Conservation (phyloP, 257 asterid species). For the Fraxinus pennsylvanica region DNA sequence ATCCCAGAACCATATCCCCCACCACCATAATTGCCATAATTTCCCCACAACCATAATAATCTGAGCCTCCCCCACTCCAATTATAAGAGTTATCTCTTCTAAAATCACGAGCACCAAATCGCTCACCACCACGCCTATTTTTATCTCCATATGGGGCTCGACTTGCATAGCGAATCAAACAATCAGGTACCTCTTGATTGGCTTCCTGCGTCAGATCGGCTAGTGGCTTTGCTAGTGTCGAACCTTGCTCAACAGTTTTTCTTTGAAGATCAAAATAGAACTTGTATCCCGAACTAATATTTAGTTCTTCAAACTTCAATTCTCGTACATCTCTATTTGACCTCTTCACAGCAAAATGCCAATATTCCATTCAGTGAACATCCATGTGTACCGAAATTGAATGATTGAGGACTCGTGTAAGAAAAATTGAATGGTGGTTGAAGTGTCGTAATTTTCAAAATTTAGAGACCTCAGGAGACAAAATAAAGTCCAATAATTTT, state of each 20-base stretch:
- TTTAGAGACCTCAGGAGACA: too few relatives aligned
- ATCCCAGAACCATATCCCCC: constrained; percentile 49
- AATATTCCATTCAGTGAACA: too few relatives aligned
- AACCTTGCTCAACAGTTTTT: neutral
- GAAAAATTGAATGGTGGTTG: too few relatives aligned
- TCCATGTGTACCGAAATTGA: too few relatives aligned
- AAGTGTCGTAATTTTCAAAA: too few relatives aligned
- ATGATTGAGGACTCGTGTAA: too few relatives aligned
- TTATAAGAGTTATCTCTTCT: constrained; percentile 53
- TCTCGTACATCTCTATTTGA: too few relatives aligned
- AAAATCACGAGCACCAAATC: constrained; percentile 78
- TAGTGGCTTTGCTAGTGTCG: constrained; percentile 63
- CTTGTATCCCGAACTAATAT: too few relatives aligned
- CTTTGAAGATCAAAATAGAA: too few relatives aligned
- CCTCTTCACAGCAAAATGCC: too few relatives aligned
- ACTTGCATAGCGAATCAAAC: constrained; percentile 68
- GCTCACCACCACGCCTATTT: constrained; percentile 68
- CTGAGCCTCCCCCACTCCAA: constrained; percentile 46
- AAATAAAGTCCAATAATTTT: too few relatives aligned
- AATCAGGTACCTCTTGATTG: constrained; percentile 86
- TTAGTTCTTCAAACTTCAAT: too few relatives aligned
- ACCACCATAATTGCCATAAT: constrained; percentile 34
- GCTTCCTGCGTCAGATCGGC: constrained; percentile 81
- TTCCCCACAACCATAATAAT: constrained; percentile 43
- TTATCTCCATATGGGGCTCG: constrained; percentile 64